Base-by-base conservation (phyloP, 805 yeast species). In the Pichia kluyveri region DNA sequence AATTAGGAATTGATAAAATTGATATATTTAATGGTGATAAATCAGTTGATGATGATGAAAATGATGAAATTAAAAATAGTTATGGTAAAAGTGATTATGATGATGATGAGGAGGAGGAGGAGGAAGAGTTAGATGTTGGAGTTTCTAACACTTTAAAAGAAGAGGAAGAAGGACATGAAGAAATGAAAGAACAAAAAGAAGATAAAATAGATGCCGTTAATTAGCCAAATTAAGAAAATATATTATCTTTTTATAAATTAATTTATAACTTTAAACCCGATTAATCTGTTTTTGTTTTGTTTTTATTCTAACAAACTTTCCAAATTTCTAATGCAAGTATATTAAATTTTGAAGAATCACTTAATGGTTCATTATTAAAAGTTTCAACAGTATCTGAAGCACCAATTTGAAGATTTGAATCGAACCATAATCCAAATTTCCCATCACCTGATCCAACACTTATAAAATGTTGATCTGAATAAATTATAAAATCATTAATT, bases 371-470 rank as follows among this genome's bases (percentile, higher is more conserved):
- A 63, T 93, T 91, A 0, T 96, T 96, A 69, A 87, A 91, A 0
- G 98, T 93, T 28, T 79, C 79, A 45, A 91, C 84, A 2, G 79
- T 73, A 58, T 80, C 82, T 30, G 90, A 80, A 0, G 88, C 90
- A 3, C 98, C 99, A 46, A 74, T 73, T 48, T 75, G 69, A 40
- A 91, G 71, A 40, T 82, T 78, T 47, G 79, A 82, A 60, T 87
- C 96, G 14, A 89, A 70, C 88, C 95, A 91, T 15, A 93, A 69
- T 0, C 97, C 98, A 64, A 88, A 89, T 58, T 86, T 87, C 2
- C 97, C 97, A 56, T 83, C 83, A 1, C 96, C 95, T 0, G 95
- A 91, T 1, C 98, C 99, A 56, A 93, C 73, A 19, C 96, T 82
- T 32, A 93, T 69, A 58, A 80, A 88, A 27, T 77, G 72, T 51